These are phyloP conservation scores for Claviceps capensis DNA, from an alignment of 2,329 filamentous ascomycete genomes.

Conservation along the genomic window DNA sequence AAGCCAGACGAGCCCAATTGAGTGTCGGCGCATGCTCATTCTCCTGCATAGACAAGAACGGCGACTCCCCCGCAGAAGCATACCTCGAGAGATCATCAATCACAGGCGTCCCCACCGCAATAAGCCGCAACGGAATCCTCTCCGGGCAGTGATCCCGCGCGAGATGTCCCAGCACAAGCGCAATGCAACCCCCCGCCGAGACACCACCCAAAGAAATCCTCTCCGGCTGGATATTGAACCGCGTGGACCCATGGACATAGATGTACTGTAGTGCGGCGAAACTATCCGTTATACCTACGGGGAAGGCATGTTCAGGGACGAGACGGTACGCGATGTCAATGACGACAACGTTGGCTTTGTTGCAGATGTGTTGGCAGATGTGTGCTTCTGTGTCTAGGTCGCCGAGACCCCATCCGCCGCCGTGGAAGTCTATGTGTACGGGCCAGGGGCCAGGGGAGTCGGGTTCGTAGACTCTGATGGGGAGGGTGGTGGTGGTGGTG, in stretches of 20 bases:
- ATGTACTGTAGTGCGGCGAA: conserved; percentile 31
- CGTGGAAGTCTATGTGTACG: conserved; percentile 35
- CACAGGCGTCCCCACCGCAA: conserved; percentile 26
- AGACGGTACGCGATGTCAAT: conserved; percentile 39
- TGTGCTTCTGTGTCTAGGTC: conserved; percentile 35
- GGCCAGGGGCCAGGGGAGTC: conserved; percentile 26
- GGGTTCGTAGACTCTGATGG: conserved; percentile 31
- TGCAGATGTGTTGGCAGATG: conserved; percentile 33
- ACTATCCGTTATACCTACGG: conserved; percentile 33
- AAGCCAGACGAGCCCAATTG: conserved; percentile 28
- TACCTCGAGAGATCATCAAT: conserved; percentile 27
- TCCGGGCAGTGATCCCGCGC: conserved; percentile 21
- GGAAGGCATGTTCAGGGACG: conserved; percentile 34
- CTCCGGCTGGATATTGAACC: conserved; percentile 24
- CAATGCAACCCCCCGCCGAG: conserved; percentile 29
- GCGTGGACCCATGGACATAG: conserved; percentile 17
- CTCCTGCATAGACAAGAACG: conserved; percentile 25
- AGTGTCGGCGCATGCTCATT: conserved; percentile 29
- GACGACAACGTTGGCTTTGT: conserved; percentile 28
- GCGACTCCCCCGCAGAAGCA: conserved; percentile 20
- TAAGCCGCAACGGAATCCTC: conserved; percentile 21
- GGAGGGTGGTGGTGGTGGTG: conserved; percentile 9
- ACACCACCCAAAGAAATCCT: conserved; percentile 31
- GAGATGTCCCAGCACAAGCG: conserved; percentile 24
- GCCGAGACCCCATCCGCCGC: conserved; percentile 35